Conservation (phyloP, 2,329 filamentous ascomycete genomes). For the Diplodia corticola region DNA sequence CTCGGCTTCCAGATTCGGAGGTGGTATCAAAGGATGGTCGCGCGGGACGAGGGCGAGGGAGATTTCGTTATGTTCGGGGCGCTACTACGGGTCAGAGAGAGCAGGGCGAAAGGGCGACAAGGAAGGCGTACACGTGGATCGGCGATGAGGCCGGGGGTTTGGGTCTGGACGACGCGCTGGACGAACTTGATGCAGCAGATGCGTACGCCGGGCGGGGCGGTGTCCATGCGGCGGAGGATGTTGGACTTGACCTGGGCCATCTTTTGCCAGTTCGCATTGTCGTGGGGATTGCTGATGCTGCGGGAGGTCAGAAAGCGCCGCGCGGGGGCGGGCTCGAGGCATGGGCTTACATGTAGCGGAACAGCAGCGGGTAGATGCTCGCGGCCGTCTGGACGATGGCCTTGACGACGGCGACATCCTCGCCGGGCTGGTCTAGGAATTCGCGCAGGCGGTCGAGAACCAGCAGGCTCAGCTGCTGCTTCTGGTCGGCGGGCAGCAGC, state of each 20-base stretch:
- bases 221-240: constrained; percentile 87
- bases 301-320: constrained; percentile 33
- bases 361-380: constrained; percentile 88
- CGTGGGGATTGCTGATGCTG: constrained; percentile 85
- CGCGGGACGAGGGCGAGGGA: constrained; percentile 82
- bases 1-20: constrained; percentile 85
- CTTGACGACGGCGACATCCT: constrained; percentile 79
- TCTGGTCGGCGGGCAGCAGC: constrained; percentile 72
- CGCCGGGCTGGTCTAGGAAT: constrained; percentile 51
- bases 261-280: constrained; percentile 79
- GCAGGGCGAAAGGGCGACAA: background rate
- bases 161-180: constrained; percentile 87
- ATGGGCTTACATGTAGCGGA: constrained; percentile 86
- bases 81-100: constrained; percentile 48
- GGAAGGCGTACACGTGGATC: constrained; percentile 73
- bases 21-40: constrained; percentile 77
- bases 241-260: constrained; percentile 87
- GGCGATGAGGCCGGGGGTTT: constrained; percentile 78
- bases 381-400: constrained; percentile 85
- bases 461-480: constrained; percentile 73
- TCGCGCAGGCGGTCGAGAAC: constrained; percentile 72
- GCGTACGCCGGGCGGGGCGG: constrained; percentile 70
- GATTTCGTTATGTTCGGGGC: constrained; percentile 75
- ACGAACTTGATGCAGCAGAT: constrained; percentile 98
- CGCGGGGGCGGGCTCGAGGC: constrained; percentile 23